Base-by-base conservation (phyloP, 2,329 filamentous ascomycete species). In the Pseudogymnoascus sp. region DNA sequence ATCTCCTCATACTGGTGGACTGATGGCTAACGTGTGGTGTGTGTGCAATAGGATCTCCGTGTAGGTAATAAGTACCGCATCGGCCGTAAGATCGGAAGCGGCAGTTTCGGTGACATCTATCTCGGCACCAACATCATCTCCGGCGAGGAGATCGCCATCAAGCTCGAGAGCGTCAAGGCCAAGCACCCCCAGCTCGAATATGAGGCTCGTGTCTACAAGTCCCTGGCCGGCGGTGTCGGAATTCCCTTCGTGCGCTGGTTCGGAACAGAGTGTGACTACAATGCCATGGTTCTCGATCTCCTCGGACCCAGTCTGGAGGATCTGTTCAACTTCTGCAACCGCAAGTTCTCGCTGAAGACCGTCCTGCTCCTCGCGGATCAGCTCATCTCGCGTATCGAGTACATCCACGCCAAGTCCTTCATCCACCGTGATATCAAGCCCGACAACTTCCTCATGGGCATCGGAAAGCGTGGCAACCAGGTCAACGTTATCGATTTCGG, bases 371-470 rank as follows among this genome's bases (percentile, higher is more conserved):
- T 99, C 60, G 95, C 95, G 75, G 95, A 99, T 73, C 95, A 99
- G 81, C 88, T 97, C 77, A 97, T 99, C 77, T 97, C 93, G 69
- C 93, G 95, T 73, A 97, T 99, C 78, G 95, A 99, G 80, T 97
- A 97, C 81, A 99, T 99, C 73, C 95, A 99, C 78, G 95, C 95
- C 82, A 97, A 97, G 81, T 97, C 92, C 7, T 97, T 99, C 78
- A 97, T 97, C 76, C 95, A 99, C 81, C 93, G 95, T 79, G 95
- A 99, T 78, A 99, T 99, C 83, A 99, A 99, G 84, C 95, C 95
- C 36, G 95, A 99, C 83, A 97, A 99, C 85, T 99, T 97, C 81
- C 83, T 97, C 60, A 97, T 97, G 93, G 93, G 93, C 67, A 97
- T 97, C 72, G 95, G 95, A 75, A 97, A 97, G 85, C 91, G 93